Evolutionary conservation across 495 filamentous ascomycete species (phyloP).

Genomic region (Terfezia claveryi): DNA sequence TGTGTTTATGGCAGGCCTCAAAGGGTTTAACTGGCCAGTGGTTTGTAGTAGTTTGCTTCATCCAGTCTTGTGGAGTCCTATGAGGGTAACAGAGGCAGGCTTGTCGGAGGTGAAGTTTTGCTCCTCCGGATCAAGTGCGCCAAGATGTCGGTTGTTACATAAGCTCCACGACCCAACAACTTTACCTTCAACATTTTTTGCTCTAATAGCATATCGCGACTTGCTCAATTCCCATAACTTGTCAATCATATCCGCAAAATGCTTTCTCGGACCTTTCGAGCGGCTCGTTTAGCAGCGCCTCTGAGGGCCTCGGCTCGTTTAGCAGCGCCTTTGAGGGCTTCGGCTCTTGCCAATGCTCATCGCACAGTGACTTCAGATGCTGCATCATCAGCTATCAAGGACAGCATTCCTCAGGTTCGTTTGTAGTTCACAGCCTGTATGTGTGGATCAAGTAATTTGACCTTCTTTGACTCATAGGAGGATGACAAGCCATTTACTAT

Average conservation of each 20-base stretch:
- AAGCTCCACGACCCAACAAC: background rate
- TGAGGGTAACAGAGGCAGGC: too few relatives aligned
- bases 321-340: conserved; percentile 4
- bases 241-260: conserved; percentile 3
- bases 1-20: too few relatives aligned
- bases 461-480: conserved; percentile 35
- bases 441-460: background rate
- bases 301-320: conserved; percentile 5
- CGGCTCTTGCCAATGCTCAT: conserved; percentile 26
- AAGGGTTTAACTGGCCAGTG: too few relatives aligned
- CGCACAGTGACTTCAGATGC: conserved; percentile 84
- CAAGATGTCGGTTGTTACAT: too few relatives aligned
- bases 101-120: too few relatives aligned
- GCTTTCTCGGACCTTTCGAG: conserved; percentile 13
- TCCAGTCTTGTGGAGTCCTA: too few relatives aligned
- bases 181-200: background rate
- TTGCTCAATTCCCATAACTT: too few relatives aligned
- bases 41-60: too few relatives aligned
- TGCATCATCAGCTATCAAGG: conserved; percentile 69
- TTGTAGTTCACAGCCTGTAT: background rate
- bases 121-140: too few relatives aligned
- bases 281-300: conserved; percentile 8
- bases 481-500: conserved; percentile 89
- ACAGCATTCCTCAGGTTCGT: conserved; percentile 46
- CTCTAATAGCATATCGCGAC: background rate